Percentiles rank a stretch among this genome's conserved stretches.
Evolutionary conservation across 495 filamentous ascomycete genomes (phyloP).

Genomic region (Hypoxylon subgilvum): DNA sequence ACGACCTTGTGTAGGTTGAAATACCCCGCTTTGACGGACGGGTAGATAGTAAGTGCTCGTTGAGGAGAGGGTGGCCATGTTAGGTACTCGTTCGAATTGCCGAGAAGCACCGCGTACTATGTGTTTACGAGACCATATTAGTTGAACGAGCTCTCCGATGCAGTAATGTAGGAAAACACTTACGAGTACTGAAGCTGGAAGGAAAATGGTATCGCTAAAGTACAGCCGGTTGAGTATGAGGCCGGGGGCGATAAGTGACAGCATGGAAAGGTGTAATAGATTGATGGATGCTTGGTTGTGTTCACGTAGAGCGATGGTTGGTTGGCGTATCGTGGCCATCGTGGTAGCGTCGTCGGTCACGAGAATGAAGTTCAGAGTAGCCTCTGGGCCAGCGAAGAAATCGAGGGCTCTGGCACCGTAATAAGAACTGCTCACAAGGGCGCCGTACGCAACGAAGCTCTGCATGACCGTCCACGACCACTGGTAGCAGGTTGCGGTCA

Average conservation of each 20-base stretch:
- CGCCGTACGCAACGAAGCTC: slow-evolving; percentile 59
- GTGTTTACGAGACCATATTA: slow-evolving; percentile 7
- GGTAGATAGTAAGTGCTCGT: slow-evolving; percentile 72
- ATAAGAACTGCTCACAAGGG: slow-evolving; percentile 50
- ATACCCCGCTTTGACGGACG: slow-evolving; percentile 71
- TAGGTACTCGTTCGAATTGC: slow-evolving; percentile 36
- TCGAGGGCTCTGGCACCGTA: slow-evolving; percentile 47
- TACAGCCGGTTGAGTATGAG: slow-evolving; percentile 46
- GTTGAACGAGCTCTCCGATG: background rate
- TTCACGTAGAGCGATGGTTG: background rate
- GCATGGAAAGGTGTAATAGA: slow-evolving; percentile 28
- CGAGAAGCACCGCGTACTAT: slow-evolving; percentile 36
- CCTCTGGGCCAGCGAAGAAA: slow-evolving; percentile 47
- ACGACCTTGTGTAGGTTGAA: slow-evolving; percentile 67
- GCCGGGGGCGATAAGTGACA: slow-evolving; percentile 48
- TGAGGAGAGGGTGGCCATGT: slow-evolving; percentile 76
- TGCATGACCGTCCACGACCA: slow-evolving; percentile 65
- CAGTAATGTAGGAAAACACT: slow-evolving; percentile 8
- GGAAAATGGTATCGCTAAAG: slow-evolving; percentile 37
- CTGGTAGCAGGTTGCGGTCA: slow-evolving; percentile 61
- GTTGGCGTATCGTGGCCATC: slow-evolving; percentile 7
- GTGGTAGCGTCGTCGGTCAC: slow-evolving; percentile 1
- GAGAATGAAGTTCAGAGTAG: slow-evolving; percentile 37
- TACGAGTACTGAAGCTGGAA: slow-evolving; percentile 48
- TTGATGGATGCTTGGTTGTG: slow-evolving; percentile 15